Evolutionary conservation across 2,329 filamentous ascomycete species (phyloP), one percentile per base, ranked within the genome.

Genomic region (Cytospora piceae): DNA sequence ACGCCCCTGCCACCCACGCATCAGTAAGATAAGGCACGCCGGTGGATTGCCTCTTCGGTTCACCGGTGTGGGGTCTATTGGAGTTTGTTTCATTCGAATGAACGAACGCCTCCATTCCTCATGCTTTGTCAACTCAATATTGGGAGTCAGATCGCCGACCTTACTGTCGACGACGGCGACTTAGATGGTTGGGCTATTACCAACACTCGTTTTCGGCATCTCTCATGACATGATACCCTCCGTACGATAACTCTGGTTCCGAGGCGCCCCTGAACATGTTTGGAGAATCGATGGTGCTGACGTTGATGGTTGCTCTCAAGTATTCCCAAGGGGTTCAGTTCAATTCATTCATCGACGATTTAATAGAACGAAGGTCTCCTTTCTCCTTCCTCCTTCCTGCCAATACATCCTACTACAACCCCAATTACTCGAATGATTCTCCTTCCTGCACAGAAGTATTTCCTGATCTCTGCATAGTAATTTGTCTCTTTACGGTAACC

Each of bases 61-160:
- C 66, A 67, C 66, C 66, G 63, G 66, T 67, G 66, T 65, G 66
- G 66, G 39, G 60, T 42, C 42, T 27, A 62, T 67, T 65, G 65
- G 65, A 31, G 59, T 42, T 32, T n/a, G 66, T 67, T 67, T 65
- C 63, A 65, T 65, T 67, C 52, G 46, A 55, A 61, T 58, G n/a
- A 51, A 57, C 39, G 17, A 42, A n/a, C 39, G 39, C 39, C 37
- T 39, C 12, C 37, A 17, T 39, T 39, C 37, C 37, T 39, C 37
- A 6, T 20, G 32, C 39, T 46, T 46, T 51, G n/a, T 37, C 27
- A 57, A 55, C 34, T 7, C 53, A 31, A 4, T 57, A 20, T 53
- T 57, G 22, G 22, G 22, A 39, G 42, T 39, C 39, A 57, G 61
- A 63, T 63, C 61, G 46, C 61, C 49, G 60, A 51, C 61, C 56